phyloP scores from a whole-genome alignment of 306 rosid species.

The Vicia faba region DNA sequence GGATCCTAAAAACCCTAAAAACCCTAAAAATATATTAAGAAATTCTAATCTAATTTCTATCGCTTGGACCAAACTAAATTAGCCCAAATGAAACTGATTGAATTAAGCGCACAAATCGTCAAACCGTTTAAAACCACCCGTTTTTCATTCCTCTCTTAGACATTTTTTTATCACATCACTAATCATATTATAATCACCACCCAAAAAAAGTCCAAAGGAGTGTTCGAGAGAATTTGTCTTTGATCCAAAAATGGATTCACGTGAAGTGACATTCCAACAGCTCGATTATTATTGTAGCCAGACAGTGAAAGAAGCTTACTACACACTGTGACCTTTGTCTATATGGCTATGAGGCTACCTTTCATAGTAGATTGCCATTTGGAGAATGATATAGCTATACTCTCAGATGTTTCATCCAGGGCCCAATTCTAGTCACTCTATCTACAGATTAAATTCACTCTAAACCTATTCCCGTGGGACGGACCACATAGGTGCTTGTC shows the following conservation, averaged over 20 bases:
- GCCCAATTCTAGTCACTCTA: background rate
- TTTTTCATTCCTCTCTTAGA: too few relatives aligned
- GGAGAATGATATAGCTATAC: background rate
- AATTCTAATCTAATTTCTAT: too few relatives aligned
- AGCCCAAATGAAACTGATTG: too few relatives aligned
- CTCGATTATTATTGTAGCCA: background rate
- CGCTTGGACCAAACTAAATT: too few relatives aligned
- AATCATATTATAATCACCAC: background rate
- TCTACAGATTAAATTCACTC: background rate
- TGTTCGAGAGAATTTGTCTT: background rate
- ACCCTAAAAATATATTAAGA: too few relatives aligned
- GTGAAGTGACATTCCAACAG: constrained; percentile 5
- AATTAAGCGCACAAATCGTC: too few relatives aligned
- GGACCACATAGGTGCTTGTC: too few relatives aligned
- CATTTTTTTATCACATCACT: too few relatives aligned
- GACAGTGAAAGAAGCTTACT: background rate
- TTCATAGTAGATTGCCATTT: constrained; percentile 18
- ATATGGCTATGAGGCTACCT: background rate
- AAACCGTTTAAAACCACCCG: too few relatives aligned
- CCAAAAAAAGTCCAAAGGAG: background rate
- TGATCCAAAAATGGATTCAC: background rate
- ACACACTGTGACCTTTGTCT: background rate
- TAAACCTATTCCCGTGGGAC: too few relatives aligned
- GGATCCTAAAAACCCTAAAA: too few relatives aligned
- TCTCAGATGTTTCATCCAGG: background rate